Percentiles rank a stretch among this genome's conserved stretches.
Conservation (phyloP, 306 rosid species). For the Hippophae gyantsensis region DNA sequence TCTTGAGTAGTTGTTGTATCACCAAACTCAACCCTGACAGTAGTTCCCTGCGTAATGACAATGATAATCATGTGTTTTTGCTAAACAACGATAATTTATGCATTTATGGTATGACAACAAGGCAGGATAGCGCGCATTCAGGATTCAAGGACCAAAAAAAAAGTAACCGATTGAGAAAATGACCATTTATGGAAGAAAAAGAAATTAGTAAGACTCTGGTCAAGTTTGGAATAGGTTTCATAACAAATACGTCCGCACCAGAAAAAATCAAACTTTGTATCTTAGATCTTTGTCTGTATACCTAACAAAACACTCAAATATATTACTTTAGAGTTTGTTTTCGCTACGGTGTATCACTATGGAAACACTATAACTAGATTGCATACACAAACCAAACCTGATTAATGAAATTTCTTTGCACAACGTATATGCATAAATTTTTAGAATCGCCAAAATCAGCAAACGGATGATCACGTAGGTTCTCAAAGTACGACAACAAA, state of each 20-base stretch:
- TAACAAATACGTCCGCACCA: too few species aligned
- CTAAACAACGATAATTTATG: not conserved
- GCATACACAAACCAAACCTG: not conserved
- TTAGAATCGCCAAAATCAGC: not conserved
- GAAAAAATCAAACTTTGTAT: too few species aligned
- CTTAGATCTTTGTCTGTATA: too few species aligned
- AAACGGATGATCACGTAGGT: not conserved
- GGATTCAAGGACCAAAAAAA: too few species aligned
- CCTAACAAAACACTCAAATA: too few species aligned
- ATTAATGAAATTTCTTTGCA: not conserved
- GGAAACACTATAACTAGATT: not conserved
- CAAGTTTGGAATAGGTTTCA: too few species aligned
- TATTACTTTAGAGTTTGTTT: too few species aligned
- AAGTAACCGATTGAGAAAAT: too few species aligned
- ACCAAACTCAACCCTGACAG: conserved; percentile 94
- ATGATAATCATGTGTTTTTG: not conserved
- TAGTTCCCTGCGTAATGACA: conserved; percentile 53
- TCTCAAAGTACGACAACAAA: not conserved
- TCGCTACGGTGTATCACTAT: too few species aligned
- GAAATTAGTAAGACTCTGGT: too few species aligned
- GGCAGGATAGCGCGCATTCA: too few species aligned
- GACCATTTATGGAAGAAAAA: too few species aligned
- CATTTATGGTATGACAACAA: not conserved
- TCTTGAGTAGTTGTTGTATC: conserved; percentile 74
- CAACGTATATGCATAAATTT: not conserved